Base-by-base conservation (phyloP, 2,329 filamentous ascomycete genomes). In the Pseudogymnoascus sp. region DNA sequence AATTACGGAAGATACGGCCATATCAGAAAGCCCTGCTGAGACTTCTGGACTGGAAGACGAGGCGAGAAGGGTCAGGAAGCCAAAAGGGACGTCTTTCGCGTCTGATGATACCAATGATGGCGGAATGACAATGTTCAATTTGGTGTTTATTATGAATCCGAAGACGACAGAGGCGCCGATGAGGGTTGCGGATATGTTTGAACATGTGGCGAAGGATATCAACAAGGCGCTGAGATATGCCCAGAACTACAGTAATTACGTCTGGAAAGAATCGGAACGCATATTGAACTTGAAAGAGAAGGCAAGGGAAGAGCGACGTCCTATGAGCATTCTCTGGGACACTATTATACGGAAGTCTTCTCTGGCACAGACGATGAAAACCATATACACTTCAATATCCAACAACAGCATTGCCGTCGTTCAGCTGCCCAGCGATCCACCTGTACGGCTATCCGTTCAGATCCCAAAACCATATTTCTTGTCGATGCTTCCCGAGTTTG, bases 121-220 rank as follows among this genome's bases (percentile, higher is more conserved):
- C 48, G 68, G 66, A 15, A 92, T 97, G 89, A 92, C 87, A 65
- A 97, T 97, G 93, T 99, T 99, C 76, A 96, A 97, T 73, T 83
- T 97, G 9, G 92, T 97, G 25, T 97, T 97, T 73, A 89, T 96
- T 59, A 78, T 97, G 66, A 88, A 90, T 67, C 89, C 92, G 2
- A 87, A 87, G 59, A 85, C 87, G 60, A 80, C 92, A 62, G 89
- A 96, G 71, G 86, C 88, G 66, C 88, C 62, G 80, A 82, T 78
- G 70, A 78, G 83, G 10, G 78, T 95, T 52, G 83, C 88, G 45
- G 89, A 95, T 66, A 87, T 97, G 71, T 96, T 96, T 73, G 82
- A 89, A 61, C 89, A 96, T 72, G 87, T 97, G 39, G 88, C 92
- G 66, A 94, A 92, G 74, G 95, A 95, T 74, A 87, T 96, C 69